Percentiles rank a stretch among this genome's conserved stretches.
Conservation (phyloP, 2,329 filamentous ascomycete genomes). For the Acarospora socialis region DNA sequence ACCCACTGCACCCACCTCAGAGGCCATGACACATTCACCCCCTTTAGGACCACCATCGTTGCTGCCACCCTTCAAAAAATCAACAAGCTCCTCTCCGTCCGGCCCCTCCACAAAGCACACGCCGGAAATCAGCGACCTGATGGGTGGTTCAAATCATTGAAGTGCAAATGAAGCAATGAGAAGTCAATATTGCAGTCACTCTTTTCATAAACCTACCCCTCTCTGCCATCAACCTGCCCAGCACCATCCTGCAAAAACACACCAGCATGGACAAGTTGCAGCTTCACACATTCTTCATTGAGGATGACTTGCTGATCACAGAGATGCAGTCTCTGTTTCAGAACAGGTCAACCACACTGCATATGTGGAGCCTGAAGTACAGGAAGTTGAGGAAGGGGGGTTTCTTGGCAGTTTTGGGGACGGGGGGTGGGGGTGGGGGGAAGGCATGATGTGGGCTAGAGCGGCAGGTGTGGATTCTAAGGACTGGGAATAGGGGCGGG, state of each 20-base stretch:
- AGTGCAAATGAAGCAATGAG: slow-evolving; percentile 88
- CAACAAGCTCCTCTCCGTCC: slow-evolving; percentile 90
- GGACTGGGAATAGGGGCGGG: slow-evolving; percentile 30
- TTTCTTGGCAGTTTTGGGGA: slow-evolving; percentile 68
- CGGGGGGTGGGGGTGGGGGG: slow-evolving; percentile 56
- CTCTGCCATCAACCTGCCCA: slow-evolving; percentile 83
- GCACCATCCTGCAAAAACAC: slow-evolving; percentile 76
- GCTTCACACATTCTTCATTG: slow-evolving; percentile 91
- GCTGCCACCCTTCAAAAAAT: slow-evolving; percentile 83
- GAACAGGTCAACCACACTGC: slow-evolving; percentile 74
- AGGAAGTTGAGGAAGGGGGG: slow-evolving; percentile 90
- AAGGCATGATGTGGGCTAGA: slow-evolving; percentile 74
- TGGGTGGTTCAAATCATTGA: slow-evolving; percentile 87
- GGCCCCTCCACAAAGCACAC: slow-evolving; percentile 84
- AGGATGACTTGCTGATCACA: slow-evolving; percentile 85
- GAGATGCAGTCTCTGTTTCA: slow-evolving; percentile 83
- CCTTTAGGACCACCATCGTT: slow-evolving; percentile 53
- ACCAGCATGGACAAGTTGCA: slow-evolving; percentile 95
- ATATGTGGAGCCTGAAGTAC: slow-evolving; percentile 83
- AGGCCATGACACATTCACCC: slow-evolving; percentile 83
- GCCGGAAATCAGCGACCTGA: slow-evolving; percentile 89
- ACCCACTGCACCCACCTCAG: slow-evolving; percentile 35
- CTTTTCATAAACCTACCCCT: slow-evolving; percentile 76
- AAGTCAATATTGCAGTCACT: slow-evolving; percentile 80
- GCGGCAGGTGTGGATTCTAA: slow-evolving; percentile 74